A percentile compares a stretch with the other conserved stretches of the same genome.
These are phyloP conservation scores for Cladosporium halotolerans DNA, from an alignment of 2,329 filamentous ascomycete species.

Conservation along the genomic window DNA sequence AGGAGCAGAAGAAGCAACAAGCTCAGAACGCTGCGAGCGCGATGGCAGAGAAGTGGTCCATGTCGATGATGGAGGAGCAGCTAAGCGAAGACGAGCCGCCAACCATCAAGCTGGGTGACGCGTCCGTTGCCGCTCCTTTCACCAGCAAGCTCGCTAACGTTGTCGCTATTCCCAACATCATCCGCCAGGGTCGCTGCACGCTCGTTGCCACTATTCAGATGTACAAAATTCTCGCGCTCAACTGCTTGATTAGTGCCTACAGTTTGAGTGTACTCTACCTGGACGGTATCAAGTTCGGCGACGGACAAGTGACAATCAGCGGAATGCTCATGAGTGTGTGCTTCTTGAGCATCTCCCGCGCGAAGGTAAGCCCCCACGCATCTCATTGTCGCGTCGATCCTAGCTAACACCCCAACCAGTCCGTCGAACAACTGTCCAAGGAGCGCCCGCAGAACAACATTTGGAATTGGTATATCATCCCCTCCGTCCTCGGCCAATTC, in stretches of 20 bases:
- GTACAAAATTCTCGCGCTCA: constrained; percentile 96
- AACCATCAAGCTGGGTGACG: constrained; percentile 93
- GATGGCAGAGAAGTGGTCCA: constrained; percentile 79
- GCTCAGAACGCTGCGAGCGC: constrained; percentile 65
- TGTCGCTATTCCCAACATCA: constrained; percentile 94
- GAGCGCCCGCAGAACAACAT: constrained; percentile 98
- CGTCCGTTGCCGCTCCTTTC: constrained; percentile 93
- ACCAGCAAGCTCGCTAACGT: constrained; percentile 97
- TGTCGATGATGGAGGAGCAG: constrained; percentile 83
- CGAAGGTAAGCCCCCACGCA: constrained; percentile 52
- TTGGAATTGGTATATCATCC: constrained; percentile 98
- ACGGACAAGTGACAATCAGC: constrained; percentile 96
- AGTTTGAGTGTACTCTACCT: constrained; percentile 93
- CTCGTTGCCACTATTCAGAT: constrained; percentile 98
- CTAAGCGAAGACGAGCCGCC: constrained; percentile 86
- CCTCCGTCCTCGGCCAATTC: constrained; percentile 94
- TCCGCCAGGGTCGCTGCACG: constrained; percentile 94
- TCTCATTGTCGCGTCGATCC: background rate
- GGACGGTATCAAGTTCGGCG: constrained; percentile 97
- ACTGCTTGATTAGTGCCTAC: constrained; percentile 97
- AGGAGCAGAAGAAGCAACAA: constrained; percentile 49
- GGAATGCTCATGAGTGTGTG: constrained; percentile 99
- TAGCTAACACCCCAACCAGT: constrained; percentile 41
- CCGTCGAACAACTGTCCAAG: constrained; percentile 91
- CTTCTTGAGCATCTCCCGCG: constrained; percentile 96